phyloP scores from a whole-genome alignment of 768 basidiomycete species.

The Boletus speciosus region DNA sequence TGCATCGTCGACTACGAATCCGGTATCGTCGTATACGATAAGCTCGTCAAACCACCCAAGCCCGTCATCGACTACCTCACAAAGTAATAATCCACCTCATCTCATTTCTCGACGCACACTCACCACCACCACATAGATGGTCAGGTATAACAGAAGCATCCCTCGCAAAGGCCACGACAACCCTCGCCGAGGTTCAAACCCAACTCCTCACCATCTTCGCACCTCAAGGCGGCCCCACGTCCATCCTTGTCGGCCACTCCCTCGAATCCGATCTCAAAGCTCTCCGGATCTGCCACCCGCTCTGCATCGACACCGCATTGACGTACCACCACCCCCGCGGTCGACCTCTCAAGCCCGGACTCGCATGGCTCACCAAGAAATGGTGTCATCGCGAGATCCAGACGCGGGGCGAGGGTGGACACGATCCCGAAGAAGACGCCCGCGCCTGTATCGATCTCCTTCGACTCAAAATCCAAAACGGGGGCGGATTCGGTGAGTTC shows the following conservation, averaged over 20 bases:
- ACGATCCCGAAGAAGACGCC: conserved; percentile 95
- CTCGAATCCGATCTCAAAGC: conserved; percentile 92
- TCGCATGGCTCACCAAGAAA: conserved; percentile 96
- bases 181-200: conserved; percentile 73
- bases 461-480: conserved; percentile 73
- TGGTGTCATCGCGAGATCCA: conserved; percentile 93
- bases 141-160: conserved; percentile 87
- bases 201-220: conserved; percentile 64
- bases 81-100: conserved; percentile 42
- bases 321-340: conserved; percentile 92
- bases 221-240: conserved; percentile 46
- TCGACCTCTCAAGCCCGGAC: conserved; percentile 87
- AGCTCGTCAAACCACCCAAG: conserved; percentile 82
- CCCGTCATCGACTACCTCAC: conserved; percentile 93
- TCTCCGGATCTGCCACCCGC: conserved; percentile 80
- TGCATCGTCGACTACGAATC: conserved; percentile 78
- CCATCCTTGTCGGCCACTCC: conserved; percentile 91
- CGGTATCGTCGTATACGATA: conserved; percentile 77
- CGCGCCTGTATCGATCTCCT: conserved; percentile 83
- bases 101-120: background rate
- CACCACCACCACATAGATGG: conserved; percentile 49
- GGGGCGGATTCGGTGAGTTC: conserved; percentile 81
- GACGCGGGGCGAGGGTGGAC: conserved; percentile 75
- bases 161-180: conserved; percentile 68
- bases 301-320: conserved; percentile 89